Evolutionary conservation across 2,329 filamentous ascomycete genomes (phyloP).

Genomic region (Bipolaris bicolor): DNA sequence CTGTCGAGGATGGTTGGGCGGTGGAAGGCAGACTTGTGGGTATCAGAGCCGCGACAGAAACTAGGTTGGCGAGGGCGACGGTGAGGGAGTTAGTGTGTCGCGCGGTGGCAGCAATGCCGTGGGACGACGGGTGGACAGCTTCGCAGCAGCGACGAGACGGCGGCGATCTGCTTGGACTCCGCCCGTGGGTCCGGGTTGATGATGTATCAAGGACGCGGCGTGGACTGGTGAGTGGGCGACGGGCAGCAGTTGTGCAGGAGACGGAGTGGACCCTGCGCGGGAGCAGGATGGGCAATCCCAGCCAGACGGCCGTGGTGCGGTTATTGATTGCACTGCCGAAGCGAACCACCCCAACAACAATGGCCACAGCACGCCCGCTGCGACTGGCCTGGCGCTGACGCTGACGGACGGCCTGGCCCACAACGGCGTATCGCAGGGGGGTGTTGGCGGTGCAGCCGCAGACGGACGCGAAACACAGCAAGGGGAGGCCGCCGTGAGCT

Average conservation of each 20-base stretch:
- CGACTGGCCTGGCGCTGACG: not conserved
- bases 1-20: constrained; percentile 1
- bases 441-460: no score
- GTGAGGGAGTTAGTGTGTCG: constrained; percentile 31
- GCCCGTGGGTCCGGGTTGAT: constrained; percentile 26
- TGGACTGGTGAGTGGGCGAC: constrained; percentile 6
- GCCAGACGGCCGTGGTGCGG: constrained; percentile 4
- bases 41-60: not conserved
- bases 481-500: no score
- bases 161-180: constrained; percentile 20
- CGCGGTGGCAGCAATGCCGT: constrained; percentile 26
- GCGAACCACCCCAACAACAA: constrained; percentile 11
- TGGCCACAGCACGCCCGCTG: not conserved
- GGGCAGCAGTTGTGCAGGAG: constrained; percentile 25
- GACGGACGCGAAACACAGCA: no score
- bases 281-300: constrained; percentile 19
- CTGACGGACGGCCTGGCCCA: not conserved
- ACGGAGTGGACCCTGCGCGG: constrained; percentile 24
- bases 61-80: constrained; percentile 19
- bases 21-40: not conserved
- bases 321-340: constrained; percentile 12
- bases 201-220: constrained; percentile 22
- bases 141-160: constrained; percentile 13
- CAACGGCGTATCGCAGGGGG: not conserved
- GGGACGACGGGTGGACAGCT: constrained; percentile 12